Evolutionary conservation across 371 early-diverging fungal species (phyloP), one percentile per base, ranked within the genome.

Genomic region (Smittium culicis): DNA sequence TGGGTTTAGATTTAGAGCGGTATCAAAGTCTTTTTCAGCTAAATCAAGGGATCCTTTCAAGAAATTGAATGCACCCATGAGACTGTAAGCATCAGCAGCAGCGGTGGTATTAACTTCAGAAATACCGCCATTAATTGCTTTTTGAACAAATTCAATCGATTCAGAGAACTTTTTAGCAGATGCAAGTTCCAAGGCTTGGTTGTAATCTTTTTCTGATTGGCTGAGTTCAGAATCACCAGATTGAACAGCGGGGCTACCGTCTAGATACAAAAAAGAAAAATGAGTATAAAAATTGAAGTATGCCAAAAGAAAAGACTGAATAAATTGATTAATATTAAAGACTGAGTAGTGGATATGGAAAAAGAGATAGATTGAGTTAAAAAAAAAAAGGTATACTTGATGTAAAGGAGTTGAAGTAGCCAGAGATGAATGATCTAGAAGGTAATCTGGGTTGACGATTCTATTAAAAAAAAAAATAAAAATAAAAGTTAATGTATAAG

Each of bases 391-490:
- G 20, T 20, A 14, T 45, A 45, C 45, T 61, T 68, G 83, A 81
- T 35, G 87, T 82, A 85, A 91, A 93, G 16, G 93, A 90, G 67
- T 94, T 92, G 72, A 93, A 80, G 69, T 91, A 93, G 2, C 89
- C 90, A n/a, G 79, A 81, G 68, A 94, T 88, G 76, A 94, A 95
- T 34, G 94, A 89, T 69, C 83, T 80, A 28, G 93, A 93, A 20
- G 96, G 98, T 58, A 97, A 81, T 27, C 85, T 72, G 29, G 61
- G 35, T 29, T 25, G 76, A 69, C 80, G 79, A 11, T 74, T 73
- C 78, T 81, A 73, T 20, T 1, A 20, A 61, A 11, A 16, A 61
- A 2, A 33, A 60, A 2, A n/a, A 29, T 32, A n/a, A n/a, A n/a
- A n/a, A n/a, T n/a, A n/a, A n/a, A n/a, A n/a, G n/a, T n/a, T n/a